phyloP scores from a whole-genome alignment of 2,329 filamentous ascomycete species.

The Aureobasidium sp. region DNA sequence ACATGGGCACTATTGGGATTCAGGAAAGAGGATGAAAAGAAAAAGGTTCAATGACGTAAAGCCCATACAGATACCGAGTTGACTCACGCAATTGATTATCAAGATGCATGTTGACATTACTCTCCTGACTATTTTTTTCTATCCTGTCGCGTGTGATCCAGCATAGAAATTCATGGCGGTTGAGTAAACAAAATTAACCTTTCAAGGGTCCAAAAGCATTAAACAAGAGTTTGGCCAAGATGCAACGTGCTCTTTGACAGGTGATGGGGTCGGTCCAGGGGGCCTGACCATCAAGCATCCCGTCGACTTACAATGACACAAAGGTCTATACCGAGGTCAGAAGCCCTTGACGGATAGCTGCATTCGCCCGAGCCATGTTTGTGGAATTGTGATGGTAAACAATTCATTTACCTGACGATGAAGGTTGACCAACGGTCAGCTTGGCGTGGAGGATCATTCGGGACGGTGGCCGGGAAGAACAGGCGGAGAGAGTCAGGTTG shows the following conservation, averaged over 20 bases:
- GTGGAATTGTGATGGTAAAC: neutral
- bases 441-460: conserved; percentile 7
- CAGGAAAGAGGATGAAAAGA: neutral
- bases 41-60: neutral
- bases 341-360: neutral
- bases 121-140: neutral
- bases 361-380: neutral
- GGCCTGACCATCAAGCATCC: neutral
- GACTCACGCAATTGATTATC: neutral
- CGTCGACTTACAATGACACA: neutral
- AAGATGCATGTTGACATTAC: neutral
- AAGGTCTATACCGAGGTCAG: neutral
- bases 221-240: conserved; percentile 9
- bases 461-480: conserved; percentile 1
- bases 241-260: neutral
- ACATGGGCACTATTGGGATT: neutral
- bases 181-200: neutral
- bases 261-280: neutral
- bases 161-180: neutral
- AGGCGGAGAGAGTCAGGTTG: conserved; percentile 4
- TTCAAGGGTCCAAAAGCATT: neutral
- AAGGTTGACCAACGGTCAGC: neutral
- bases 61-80: neutral
- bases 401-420: neutral
- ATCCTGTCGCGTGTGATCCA: neutral